These are phyloP conservation scores for Diplodia scrobiculata DNA, from an alignment of 2,329 filamentous ascomycete species.

Conservation along the genomic window DNA sequence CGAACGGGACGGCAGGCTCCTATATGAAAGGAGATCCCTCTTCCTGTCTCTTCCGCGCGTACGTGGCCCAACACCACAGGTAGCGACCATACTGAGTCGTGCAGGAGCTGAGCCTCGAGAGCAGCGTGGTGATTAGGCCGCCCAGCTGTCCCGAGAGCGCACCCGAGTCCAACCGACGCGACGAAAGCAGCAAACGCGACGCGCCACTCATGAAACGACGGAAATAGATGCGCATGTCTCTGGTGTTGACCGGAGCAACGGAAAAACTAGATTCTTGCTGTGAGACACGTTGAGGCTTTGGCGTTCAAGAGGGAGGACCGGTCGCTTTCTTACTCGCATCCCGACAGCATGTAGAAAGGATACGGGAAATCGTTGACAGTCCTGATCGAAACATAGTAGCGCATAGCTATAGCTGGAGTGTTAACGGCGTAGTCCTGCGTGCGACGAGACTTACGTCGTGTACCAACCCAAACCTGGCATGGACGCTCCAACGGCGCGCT, in stretches of 20 bases:
- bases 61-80: constrained; percentile 4
- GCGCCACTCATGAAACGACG: background rate
- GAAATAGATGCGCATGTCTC: background rate
- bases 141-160: background rate
- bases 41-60: background rate
- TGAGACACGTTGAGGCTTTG: background rate
- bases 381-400: background rate
- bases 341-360: background rate
- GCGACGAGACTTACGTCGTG: background rate
- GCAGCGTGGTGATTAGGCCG: constrained; percentile 6
- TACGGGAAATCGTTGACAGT: background rate
- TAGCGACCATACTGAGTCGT: constrained; percentile 3
- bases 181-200: background rate
- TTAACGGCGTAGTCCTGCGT: background rate
- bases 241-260: background rate
- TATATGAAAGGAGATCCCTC: constrained; percentile 14
- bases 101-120: constrained; percentile 2
- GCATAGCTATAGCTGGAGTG: background rate
- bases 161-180: background rate
- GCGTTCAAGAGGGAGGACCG: background rate
- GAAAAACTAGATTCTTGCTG: background rate
- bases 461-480: background rate
- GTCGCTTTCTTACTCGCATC: background rate
- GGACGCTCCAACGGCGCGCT: background rate
- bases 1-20: background rate